Percentiles rank a stretch among this genome's conserved stretches.
Evolutionary conservation across 345 rosid species (phyloP).

Genomic region (Sisymbrium altissimum): DNA sequence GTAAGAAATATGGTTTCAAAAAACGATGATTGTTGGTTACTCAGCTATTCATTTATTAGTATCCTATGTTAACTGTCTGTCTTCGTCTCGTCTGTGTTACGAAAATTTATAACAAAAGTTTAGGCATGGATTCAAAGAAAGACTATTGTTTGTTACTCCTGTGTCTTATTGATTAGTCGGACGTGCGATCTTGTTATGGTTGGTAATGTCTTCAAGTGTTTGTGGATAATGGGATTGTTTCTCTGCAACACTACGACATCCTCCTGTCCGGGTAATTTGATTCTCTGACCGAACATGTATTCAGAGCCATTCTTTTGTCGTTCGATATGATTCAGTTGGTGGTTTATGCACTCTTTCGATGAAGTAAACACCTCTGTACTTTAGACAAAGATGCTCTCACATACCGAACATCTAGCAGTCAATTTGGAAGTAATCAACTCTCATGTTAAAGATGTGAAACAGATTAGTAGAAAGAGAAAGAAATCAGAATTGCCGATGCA

Average conservation of each 20-base stretch:
- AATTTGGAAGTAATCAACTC: background rate
- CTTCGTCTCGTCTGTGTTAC: background rate
- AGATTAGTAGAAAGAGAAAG: background rate
- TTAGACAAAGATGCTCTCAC: background rate
- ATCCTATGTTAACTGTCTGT: background rate
- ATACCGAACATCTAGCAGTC: background rate
- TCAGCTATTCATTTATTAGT: background rate
- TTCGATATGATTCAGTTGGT: background rate
- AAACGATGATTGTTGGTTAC: conserved; percentile 30
- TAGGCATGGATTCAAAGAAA: background rate
- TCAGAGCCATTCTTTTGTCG: background rate
- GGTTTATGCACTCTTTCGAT: background rate
- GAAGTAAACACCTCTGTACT: background rate
- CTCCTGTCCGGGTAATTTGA: background rate
- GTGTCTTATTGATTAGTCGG: background rate
- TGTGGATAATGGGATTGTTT: background rate
- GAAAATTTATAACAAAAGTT: background rate
- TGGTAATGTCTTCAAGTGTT: background rate
- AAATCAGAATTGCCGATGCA: too few relatives aligned
- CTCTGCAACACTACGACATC: background rate
- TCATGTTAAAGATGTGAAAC: background rate
- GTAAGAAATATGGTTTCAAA: conserved; percentile 67
- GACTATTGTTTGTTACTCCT: background rate
- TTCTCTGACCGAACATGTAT: background rate
- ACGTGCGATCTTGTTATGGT: background rate